Evolutionary conservation across 148 eudicot genomes (phyloP).

Genomic region (Camellia sinensis): DNA sequence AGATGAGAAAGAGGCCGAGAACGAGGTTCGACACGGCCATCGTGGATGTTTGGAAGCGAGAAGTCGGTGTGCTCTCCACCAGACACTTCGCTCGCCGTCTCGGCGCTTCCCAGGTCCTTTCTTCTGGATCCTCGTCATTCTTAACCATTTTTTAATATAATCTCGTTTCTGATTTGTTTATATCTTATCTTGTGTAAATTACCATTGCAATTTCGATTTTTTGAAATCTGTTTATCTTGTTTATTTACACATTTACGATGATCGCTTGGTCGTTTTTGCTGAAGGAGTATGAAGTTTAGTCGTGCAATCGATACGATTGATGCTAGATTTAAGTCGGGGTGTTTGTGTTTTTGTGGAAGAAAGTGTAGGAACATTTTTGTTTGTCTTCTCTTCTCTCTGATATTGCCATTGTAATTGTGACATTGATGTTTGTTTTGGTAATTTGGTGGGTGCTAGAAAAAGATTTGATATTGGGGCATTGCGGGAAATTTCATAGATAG

Average conservation of each 20-base stretch:
- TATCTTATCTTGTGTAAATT: background rate
- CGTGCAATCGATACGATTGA: background rate
- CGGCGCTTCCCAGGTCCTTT: conserved; percentile 74
- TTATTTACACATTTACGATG: background rate
- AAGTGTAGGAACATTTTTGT: too few species aligned
- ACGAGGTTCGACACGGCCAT: conserved; percentile 38
- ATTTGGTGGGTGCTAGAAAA: background rate
- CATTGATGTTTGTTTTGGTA: background rate
- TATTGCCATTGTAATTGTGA: background rate
- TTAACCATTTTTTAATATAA: background rate
- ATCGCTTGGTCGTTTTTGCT: background rate
- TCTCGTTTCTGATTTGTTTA: background rate
- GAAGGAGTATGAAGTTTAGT: background rate
- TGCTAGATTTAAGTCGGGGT: background rate
- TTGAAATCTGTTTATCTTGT: background rate
- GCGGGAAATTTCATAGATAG: background rate
- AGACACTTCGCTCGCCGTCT: conserved; percentile 66
- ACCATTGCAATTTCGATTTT: background rate
- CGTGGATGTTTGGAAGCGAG: conserved; percentile 66
- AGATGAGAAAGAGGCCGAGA: conserved; percentile 42
- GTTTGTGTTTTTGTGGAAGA: too few species aligned
- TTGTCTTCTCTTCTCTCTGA: background rate
- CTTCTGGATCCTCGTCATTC: background rate
- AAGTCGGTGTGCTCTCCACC: conserved; percentile 63
- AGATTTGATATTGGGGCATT: background rate